These are phyloP conservation scores for Trichophyton schoenleinii DNA, from an alignment of 2,329 filamentous ascomycete genomes.

Conservation along the genomic window DNA sequence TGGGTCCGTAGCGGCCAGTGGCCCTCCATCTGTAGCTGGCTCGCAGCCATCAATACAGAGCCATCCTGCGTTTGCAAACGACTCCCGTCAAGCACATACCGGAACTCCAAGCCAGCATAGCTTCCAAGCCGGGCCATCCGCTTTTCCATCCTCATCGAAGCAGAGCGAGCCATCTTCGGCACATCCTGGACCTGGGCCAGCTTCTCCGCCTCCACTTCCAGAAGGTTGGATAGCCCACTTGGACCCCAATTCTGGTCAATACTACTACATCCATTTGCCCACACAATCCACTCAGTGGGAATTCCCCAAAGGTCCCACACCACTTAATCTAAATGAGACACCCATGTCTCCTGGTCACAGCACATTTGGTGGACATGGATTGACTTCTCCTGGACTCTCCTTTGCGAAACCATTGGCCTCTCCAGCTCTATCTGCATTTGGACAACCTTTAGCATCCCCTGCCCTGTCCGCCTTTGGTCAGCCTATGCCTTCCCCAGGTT, in stretches of 20 bases:
- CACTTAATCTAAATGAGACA: conserved; percentile 66
- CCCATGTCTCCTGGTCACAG: conserved; percentile 73
- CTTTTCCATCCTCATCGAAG: conserved; percentile 24
- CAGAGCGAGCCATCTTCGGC: conserved; percentile 11
- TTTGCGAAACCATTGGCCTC: conserved; percentile 18
- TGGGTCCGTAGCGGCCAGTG: conserved; percentile 11
- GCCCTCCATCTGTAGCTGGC: conserved; percentile 15
- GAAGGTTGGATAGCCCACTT: conserved; percentile 98
- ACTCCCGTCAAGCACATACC: conserved; percentile 39
- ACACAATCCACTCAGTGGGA: conserved; percentile 98
- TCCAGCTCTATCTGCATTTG: conserved; percentile 26
- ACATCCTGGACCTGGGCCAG: conserved; percentile 45
- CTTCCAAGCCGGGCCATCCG: conserved; percentile 28
- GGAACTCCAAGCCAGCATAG: conserved; percentile 27
- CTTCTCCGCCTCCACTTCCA: conserved; percentile 81
- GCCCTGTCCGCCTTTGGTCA: conserved; percentile 49
- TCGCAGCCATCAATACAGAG: conserved; percentile 31
- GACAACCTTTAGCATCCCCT: conserved; percentile 58
- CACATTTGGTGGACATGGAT: conserved; percentile 43
- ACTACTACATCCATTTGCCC: conserved; percentile 95
- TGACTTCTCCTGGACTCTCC: conserved; percentile 20
- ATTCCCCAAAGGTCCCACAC: conserved; percentile 90
- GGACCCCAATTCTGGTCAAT: conserved; percentile 89
- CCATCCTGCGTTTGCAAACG: conserved; percentile 87
- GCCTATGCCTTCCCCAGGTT: conserved; percentile 64